Evolutionary conservation across 148 eudicot species (phyloP), one percentile per base, ranked within the genome.

Genomic region (Pouteria glomerata): DNA sequence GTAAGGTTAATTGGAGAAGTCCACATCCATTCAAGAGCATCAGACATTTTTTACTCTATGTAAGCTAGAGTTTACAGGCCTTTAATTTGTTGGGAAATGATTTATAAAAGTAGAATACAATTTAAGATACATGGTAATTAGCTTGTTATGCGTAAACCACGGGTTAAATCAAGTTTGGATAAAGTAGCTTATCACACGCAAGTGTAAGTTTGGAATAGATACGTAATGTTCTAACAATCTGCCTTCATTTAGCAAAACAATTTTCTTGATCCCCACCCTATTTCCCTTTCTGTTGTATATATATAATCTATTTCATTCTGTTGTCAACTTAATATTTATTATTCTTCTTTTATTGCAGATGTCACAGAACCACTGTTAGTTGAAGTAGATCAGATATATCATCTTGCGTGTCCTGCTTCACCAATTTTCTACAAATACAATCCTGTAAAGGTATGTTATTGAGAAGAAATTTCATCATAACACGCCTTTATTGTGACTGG

Each of bases 341-440:
- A 29, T 66, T 47, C 44, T 48, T 48, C 56, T 45, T 10, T 29
- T 47, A 56, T 16, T 77, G 78, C 96, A 94, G 98, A 94, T 82
- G 93, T 94, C 47, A 94, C 98, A 15, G 93, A 94, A 76, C 83
- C 98, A 63, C 77, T 94, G 69, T 72, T 91, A 76, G 23, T 94
- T 62, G 97, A 91, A 78, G 98, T 91, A 77, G 98, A 94, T 79
- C 95, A 81, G 74, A 94, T 94, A 29, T 94, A 94, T 75, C 98
- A 94, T 73, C 98, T 94, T 76, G 98, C 98, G 33, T 94, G 98
- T 73, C 98, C 98, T 53, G 98, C 98, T 39, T 94, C 98, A 39
- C 98, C 98, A 15, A 91, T 94, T 63, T 93, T 91, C 80, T 94
- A 94, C 90, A 94, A 94, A 79, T 85, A 94, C 82, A 94, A 91